Evolutionary conservation across 805 yeast species (phyloP), one percentile per base, ranked within the genome.

Genomic region (Cyberlindnera veronae): DNA sequence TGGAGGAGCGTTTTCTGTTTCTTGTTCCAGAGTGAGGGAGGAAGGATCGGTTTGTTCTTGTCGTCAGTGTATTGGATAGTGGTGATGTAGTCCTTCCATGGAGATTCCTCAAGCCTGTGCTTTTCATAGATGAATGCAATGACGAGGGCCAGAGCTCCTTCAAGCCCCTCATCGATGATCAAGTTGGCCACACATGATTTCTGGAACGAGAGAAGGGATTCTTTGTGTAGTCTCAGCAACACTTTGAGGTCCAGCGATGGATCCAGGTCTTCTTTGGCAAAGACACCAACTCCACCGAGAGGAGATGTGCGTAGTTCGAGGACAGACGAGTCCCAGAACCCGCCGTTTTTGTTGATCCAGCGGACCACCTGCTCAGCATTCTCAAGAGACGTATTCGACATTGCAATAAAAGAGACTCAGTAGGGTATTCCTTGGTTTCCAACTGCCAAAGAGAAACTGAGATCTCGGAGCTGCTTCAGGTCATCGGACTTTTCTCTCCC

Each of bases 201-300:
- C 40, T 76, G 72, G 0, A 77, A 70, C 14, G 85, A 73, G 32
- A 84, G 65, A 1, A 84, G 65, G 28, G 75, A 69, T 3, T 66
- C 53, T 55, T 84, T 84, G n/a, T 84, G 83, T 0, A 84, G 64
- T 49, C 86, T 64, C 19, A 83, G 58, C 3, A 84, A 54, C 6
- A 55, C 46, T 7, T 41, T 39, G 15, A 67, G 51, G 10, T 39
- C 43, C 3, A 36, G 14, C 13, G 60, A 69, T 24, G 57, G 56
- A 7, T 57, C 61, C 9, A 77, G 52, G 21, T 67, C 67, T 21
- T 51, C 40, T 6, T 57, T 62, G 6, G 84, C 81, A 57, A 83
- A 84, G 0, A 88, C 91, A 6, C 95, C 95, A 3, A 77, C 48
- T 1, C 95, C 95, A 3, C 86, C 88, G 3, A 64, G 44, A 3